Percentiles rank a stretch among this genome's conserved stretches.
Conservation (phyloP, 2,329 filamentous ascomycete species). For the Sporothrix pseudoabietina region DNA sequence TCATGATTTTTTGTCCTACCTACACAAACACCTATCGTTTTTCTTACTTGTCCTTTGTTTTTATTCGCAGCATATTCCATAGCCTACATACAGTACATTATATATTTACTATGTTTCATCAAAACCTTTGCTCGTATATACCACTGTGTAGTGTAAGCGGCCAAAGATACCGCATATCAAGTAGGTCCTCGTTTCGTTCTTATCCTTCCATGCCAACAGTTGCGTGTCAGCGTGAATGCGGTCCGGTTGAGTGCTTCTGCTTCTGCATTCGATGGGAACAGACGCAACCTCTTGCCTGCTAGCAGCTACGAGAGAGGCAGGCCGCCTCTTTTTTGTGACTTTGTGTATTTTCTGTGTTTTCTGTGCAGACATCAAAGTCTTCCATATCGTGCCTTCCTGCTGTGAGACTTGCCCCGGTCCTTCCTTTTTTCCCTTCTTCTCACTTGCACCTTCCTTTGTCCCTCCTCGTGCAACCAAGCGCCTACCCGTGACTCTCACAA, state of each 20-base stretch:
- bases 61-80: constrained; percentile 19
- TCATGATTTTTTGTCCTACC: constrained; percentile 4
- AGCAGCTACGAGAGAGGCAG: background rate
- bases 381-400: background rate
- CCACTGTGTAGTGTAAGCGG: background rate
- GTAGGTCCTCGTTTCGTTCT: background rate
- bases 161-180: background rate
- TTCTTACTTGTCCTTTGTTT: background rate
- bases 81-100: background rate
- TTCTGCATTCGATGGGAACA: background rate
- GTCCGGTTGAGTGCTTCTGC: background rate
- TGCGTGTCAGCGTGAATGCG: no score
- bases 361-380: background rate
- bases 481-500: background rate
- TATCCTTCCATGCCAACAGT: background rate
- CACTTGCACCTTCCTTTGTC: background rate
- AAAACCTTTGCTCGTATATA: background rate
- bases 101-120: constrained; percentile 11
- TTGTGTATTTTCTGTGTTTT: background rate
- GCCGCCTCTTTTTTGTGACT: background rate
- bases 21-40: background rate
- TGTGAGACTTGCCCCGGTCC: background rate
- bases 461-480: background rate
- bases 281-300: background rate
- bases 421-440: background rate